Evolutionary conservation across 345 rosid genomes (phyloP).

Genomic region (Citrus maxima): DNA sequence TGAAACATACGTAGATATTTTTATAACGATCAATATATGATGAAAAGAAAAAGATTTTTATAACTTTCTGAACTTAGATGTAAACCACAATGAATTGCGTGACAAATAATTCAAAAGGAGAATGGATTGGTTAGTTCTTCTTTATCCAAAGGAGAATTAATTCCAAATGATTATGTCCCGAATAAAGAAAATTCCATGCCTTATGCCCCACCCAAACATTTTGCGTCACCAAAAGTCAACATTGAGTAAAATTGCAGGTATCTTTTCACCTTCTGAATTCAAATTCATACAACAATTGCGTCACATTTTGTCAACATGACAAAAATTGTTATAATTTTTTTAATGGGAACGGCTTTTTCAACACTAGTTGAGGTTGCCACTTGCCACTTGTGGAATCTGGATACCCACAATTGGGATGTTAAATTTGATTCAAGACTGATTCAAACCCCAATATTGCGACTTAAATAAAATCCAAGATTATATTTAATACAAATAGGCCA

Average conservation of each 20-base stretch:
- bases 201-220: neutral
- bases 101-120: neutral
- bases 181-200: neutral
- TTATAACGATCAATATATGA: too few relatives aligned
- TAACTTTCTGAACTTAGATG: too few relatives aligned
- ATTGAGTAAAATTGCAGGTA: neutral
- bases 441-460: neutral
- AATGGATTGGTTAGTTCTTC: neutral
- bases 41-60: neutral
- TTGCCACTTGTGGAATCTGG: neutral
- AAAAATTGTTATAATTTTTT: neutral
- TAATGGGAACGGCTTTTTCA: neutral
- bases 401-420: neutral
- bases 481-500: neutral
- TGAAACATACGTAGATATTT: neutral
- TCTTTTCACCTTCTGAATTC: neutral
- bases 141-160: neutral
- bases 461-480: too few relatives aligned
- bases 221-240: neutral
- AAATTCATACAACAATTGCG: neutral
- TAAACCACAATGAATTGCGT: neutral
- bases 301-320: too few relatives aligned
- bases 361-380: neutral
- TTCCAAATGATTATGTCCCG: constrained; percentile 9
- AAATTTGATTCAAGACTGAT: neutral